Evolutionary conservation across 768 basidiomycete genomes (phyloP).

Genomic region (Thelephora aurantiotincta): DNA sequence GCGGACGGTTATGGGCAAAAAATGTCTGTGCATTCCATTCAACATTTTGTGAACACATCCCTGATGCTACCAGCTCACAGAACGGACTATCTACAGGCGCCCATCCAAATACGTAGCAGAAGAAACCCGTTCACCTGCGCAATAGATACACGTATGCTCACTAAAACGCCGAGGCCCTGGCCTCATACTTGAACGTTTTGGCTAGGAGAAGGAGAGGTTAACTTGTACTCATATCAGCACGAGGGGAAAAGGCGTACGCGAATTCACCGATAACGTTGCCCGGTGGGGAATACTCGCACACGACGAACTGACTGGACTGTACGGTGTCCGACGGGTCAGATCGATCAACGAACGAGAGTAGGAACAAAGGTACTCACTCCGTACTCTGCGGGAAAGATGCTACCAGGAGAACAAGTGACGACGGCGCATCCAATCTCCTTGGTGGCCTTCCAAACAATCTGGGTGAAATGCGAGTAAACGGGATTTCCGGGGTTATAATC

Average conservation of each 20-base stretch:
- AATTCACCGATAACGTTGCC: constrained; percentile 57
- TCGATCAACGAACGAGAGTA: background rate
- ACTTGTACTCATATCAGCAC: background rate
- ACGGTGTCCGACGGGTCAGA: background rate
- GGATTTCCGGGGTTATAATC: constrained; percentile 15
- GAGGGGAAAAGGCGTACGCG: constrained; percentile 26
- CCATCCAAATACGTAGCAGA: too few relatives aligned
- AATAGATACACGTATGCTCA: background rate
- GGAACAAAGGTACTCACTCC: constrained; percentile 27
- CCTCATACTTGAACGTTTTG: constrained; percentile 18
- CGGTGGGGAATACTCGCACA: constrained; percentile 53
- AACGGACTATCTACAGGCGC: too few relatives aligned
- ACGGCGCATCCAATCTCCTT: constrained; percentile 53
- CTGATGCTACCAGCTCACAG: too few relatives aligned
- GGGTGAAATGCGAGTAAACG: constrained; percentile 49
- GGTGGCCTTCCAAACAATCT: constrained; percentile 51
- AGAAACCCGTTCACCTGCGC: too few relatives aligned
- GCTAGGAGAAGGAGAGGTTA: constrained; percentile 6
- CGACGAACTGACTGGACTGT: constrained; percentile 42
- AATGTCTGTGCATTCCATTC: too few relatives aligned
- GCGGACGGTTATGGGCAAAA: too few relatives aligned
- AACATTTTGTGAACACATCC: too few relatives aligned
- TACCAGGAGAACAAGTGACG: constrained; percentile 27
- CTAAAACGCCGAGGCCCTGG: background rate
- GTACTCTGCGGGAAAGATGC: constrained; percentile 40